phyloP scores from a whole-genome alignment of 2,329 filamentous ascomycete genomes.

The Pyrenophora seminiperda region DNA sequence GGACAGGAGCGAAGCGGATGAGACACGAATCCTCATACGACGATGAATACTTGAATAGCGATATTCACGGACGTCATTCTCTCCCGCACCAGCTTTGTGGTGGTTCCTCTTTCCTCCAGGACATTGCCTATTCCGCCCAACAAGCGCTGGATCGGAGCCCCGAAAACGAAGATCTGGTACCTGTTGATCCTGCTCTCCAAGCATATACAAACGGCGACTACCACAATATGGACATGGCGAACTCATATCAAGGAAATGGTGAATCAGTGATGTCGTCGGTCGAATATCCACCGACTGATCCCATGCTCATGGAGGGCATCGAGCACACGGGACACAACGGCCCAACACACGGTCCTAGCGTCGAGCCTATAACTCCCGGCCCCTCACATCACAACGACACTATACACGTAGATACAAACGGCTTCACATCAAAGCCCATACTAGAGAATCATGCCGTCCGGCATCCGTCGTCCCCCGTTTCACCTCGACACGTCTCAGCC shows the following conservation, averaged over 20 bases:
- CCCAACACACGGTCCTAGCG: conserved; percentile 23
- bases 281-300: conserved; percentile 31
- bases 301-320: conserved; percentile 23
- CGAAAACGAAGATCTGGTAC: conserved; percentile 31
- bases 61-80: conserved; percentile 32
- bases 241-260: conserved; percentile 23
- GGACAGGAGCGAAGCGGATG: conserved; percentile 30
- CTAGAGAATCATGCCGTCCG: conserved; percentile 17
- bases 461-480: conserved; percentile 29
- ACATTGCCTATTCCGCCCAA: conserved; percentile 40
- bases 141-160: conserved; percentile 30
- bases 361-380: conserved; percentile 38
- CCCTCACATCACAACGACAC: conserved; percentile 18
- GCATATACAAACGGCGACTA: conserved; percentile 28
- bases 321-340: conserved; percentile 16
- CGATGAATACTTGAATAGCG: conserved; percentile 29
- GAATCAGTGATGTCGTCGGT: conserved; percentile 44
- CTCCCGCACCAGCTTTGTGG: conserved; percentile 28
- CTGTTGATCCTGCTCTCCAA: conserved; percentile 38
- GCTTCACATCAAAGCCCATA: conserved; percentile 14
- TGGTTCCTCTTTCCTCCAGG: conserved; percentile 29
- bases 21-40: conserved; percentile 37
- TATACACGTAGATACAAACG: conserved; percentile 18
- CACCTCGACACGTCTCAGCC: conserved; percentile 21
- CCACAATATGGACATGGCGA: conserved; percentile 16